Percentiles rank a stretch among this genome's conserved stretches.
phyloP scores from a whole-genome alignment of 2,329 filamentous ascomycete genomes.

The Aspergillus brunneoviolaceus region DNA sequence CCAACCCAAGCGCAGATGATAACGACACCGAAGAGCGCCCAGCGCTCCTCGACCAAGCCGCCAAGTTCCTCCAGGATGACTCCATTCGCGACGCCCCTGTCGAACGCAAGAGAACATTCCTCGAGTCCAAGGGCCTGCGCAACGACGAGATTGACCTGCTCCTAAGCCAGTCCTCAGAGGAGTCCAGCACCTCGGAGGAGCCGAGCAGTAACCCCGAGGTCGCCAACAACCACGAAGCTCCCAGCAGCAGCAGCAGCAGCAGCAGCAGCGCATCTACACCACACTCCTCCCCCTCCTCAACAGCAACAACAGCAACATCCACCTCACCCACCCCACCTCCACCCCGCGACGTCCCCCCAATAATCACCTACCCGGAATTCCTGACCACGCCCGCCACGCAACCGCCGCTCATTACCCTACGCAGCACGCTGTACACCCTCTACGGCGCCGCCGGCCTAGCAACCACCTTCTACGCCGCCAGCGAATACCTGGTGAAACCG shows the following conservation, averaged over 20 bases:
- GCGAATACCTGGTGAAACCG: slow-evolving; percentile 59
- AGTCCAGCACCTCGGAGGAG: slow-evolving; percentile 24
- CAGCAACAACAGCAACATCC: slow-evolving; percentile 9
- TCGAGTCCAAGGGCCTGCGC: slow-evolving; percentile 72
- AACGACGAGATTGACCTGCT: slow-evolving; percentile 67
- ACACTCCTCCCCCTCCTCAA: slow-evolving; percentile 2
- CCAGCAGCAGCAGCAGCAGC: slow-evolving; percentile 5
- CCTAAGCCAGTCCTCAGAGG: slow-evolving; percentile 45
- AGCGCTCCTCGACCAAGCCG: slow-evolving; percentile 63
- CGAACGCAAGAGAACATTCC: slow-evolving; percentile 73
- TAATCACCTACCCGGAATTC: slow-evolving; percentile 68
- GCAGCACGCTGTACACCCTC: slow-evolving; percentile 56
- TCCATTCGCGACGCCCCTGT: slow-evolving; percentile 66
- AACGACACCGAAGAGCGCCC: slow-evolving; percentile 28
- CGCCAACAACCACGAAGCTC: slow-evolving; percentile 6
- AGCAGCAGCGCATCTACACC: background rate
- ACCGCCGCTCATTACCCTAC: slow-evolving; percentile 60
- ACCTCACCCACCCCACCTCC: slow-evolving; percentile 16
- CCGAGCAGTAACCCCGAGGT: slow-evolving; percentile 21
- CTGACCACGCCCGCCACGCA: slow-evolving; percentile 59
- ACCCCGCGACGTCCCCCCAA: slow-evolving; percentile 54
- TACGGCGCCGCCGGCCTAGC: slow-evolving; percentile 58
- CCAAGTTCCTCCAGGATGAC: slow-evolving; percentile 73
- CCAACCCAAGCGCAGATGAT: background rate
- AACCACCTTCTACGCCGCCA: slow-evolving; percentile 57